A percentile compares a stretch with the other conserved stretches of the same genome.
phyloP scores from a whole-genome alignment of 805 yeast species.

The Brettanomyces bruxellensis region DNA sequence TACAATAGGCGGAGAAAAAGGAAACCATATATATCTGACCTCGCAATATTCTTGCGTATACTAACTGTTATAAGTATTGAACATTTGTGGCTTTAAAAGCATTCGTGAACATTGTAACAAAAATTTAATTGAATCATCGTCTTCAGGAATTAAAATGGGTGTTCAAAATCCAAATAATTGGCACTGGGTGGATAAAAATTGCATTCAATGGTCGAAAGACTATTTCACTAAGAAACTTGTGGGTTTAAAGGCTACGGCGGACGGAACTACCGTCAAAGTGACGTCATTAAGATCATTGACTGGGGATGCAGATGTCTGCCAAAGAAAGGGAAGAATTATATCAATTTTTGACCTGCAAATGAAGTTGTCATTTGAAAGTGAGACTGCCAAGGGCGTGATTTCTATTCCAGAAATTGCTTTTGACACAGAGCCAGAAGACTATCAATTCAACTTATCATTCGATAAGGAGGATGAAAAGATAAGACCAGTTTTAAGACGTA shows the following conservation, averaged over 20 bases:
- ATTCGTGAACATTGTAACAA: background rate
- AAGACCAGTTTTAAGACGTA: slow-evolving; percentile 37
- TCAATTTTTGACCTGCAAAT: slow-evolving; percentile 78
- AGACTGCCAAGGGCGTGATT: slow-evolving; percentile 52
- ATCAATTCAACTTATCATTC: slow-evolving; percentile 72
- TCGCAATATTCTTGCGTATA: background rate
- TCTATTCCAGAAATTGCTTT: slow-evolving; percentile 89
- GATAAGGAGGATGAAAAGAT: slow-evolving; percentile 46
- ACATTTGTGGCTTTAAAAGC: too few species aligned
- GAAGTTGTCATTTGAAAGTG: slow-evolving; percentile 42
- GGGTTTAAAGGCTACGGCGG: slow-evolving; percentile 33
- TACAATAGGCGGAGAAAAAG: too few species aligned
- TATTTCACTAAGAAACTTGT: slow-evolving; percentile 60
- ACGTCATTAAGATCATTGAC: slow-evolving; percentile 51
- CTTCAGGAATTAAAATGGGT: slow-evolving; percentile 51
- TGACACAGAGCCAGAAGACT: slow-evolving; percentile 79
- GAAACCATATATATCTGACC: too few species aligned
- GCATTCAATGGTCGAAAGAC: slow-evolving; percentile 80
- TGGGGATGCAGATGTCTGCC: slow-evolving; percentile 96
- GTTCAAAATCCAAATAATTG: slow-evolving; percentile 96
- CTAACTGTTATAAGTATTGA: background rate
- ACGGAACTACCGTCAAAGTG: slow-evolving; percentile 27
- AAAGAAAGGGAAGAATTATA: slow-evolving; percentile 93
- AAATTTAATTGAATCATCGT: background rate
- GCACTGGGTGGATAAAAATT: slow-evolving; percentile 99